These are phyloP conservation scores for Coniella lustricola DNA, from an alignment of 2,329 filamentous ascomycete species.

Conservation along the genomic window DNA sequence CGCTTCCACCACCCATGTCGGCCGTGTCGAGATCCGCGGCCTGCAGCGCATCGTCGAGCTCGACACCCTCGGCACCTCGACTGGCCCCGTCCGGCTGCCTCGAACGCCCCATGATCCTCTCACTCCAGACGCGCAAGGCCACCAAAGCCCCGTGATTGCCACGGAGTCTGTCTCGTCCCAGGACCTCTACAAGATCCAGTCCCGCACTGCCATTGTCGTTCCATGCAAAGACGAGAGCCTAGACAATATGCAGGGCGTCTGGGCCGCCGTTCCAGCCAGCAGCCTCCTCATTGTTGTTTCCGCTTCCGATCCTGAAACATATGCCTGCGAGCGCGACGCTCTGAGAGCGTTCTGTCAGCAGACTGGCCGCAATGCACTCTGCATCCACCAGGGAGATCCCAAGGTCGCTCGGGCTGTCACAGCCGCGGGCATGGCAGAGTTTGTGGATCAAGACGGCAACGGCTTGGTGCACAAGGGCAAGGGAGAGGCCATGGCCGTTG, in stretches of 20 bases:
- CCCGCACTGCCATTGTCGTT: constrained; percentile 24
- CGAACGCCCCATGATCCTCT: background rate
- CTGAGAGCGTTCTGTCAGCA: constrained; percentile 18
- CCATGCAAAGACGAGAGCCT: constrained; percentile 26
- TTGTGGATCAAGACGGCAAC: constrained; percentile 22
- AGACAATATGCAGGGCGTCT: constrained; percentile 21
- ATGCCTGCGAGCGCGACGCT: constrained; percentile 19
- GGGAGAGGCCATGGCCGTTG: constrained; percentile 28
- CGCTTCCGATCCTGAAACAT: constrained; percentile 21
- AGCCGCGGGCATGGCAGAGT: constrained; percentile 19
- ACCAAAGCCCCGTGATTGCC: background rate
- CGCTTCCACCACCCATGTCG: constrained; percentile 2
- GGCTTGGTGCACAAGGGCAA: constrained; percentile 24
- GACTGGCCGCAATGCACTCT: constrained; percentile 19
- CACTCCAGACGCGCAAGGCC: background rate
- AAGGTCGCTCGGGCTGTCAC: constrained; percentile 21
- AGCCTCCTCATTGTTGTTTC: constrained; percentile 27
- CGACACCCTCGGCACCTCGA: constrained; percentile 6
- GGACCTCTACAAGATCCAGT: constrained; percentile 8
- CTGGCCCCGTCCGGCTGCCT: background rate
- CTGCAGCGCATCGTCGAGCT: constrained; percentile 15
- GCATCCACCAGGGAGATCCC: constrained; percentile 25
- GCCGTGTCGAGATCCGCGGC: constrained; percentile 11
- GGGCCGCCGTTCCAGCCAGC: constrained; percentile 23
- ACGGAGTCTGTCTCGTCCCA: constrained; percentile 6